These are phyloP conservation scores for Ogataea dorogensis DNA, from an alignment of 805 yeast species.

Conservation along the genomic window DNA sequence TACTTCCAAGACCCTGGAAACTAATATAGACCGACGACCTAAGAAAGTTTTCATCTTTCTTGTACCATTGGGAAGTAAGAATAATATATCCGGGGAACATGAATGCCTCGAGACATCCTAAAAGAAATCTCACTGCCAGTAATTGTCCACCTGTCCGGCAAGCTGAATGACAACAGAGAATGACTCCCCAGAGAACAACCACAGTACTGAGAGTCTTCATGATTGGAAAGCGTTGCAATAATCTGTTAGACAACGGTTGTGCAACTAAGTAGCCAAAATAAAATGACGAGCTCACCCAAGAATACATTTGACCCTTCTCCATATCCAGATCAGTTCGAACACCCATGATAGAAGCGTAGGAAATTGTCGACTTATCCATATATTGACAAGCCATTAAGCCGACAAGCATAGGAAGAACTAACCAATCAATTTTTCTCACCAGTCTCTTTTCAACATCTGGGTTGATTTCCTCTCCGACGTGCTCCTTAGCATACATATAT, in stretches of 20 bases:
- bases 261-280: constrained; percentile 47
- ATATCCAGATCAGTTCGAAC: constrained; percentile 33
- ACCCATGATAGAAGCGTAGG: constrained; percentile 40
- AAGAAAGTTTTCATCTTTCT: constrained; percentile 43
- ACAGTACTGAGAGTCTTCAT: constrained; percentile 47
- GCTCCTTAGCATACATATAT: background rate
- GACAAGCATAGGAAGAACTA: constrained; percentile 1
- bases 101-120: constrained; percentile 52
- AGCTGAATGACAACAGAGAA: constrained; percentile 42
- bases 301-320: constrained; percentile 35
- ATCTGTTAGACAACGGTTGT: constrained; percentile 42
- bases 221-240: constrained; percentile 51
- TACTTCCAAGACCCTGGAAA: constrained; percentile 42
- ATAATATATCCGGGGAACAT: constrained; percentile 45
- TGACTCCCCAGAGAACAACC: constrained; percentile 48
- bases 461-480: background rate
- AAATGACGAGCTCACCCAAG: constrained; percentile 45
- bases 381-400: constrained; percentile 31
- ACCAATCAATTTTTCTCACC: background rate
- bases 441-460: background rate
- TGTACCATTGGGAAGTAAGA: constrained; percentile 54
- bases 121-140: constrained; percentile 43
- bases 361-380: constrained; percentile 41
- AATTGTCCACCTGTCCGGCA: constrained; percentile 39
- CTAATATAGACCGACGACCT: constrained; percentile 35